phyloP scores from a whole-genome alignment of 1,139 yeast genomes.

The Spathaspora sp. region DNA sequence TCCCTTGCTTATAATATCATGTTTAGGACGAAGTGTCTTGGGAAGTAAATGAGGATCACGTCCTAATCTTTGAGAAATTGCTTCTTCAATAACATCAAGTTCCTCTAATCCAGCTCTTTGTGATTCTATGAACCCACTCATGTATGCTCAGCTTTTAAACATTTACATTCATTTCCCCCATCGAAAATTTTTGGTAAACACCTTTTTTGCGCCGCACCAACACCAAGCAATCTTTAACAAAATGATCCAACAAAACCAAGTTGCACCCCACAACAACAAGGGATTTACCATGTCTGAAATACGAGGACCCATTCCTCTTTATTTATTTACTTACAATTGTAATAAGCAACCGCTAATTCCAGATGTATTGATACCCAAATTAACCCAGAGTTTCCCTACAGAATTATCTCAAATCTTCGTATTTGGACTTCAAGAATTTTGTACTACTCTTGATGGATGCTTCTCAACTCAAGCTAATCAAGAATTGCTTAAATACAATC shows the following conservation, averaged over 20 bases:
- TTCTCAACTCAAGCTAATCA: conserved; percentile 38
- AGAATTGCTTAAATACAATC: conserved; percentile 41
- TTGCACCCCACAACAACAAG: neutral
- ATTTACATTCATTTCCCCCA: neutral
- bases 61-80: conserved; percentile 30
- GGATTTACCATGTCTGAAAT: neutral
- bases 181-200: neutral
- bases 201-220: neutral
- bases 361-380: conserved; percentile 22
- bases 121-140: conserved; percentile 35
- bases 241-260: neutral
- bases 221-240: neutral
- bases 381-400: conserved; percentile 30
- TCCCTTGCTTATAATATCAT: conserved; percentile 11
- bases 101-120: conserved; percentile 40
- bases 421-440: conserved; percentile 75
- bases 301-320: conserved; percentile 20
- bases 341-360: conserved; percentile 29
- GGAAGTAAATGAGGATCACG: conserved; percentile 28
- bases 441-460: conserved; percentile 64
- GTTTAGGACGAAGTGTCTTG: conserved; percentile 7
- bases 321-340: conserved; percentile 41
- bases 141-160: conserved; percentile 7
- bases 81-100: conserved; percentile 33
- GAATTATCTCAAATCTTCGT: conserved; percentile 49